Conservation (phyloP, 805 yeast genomes). For the Metschnikowia aberdeeniae region DNA sequence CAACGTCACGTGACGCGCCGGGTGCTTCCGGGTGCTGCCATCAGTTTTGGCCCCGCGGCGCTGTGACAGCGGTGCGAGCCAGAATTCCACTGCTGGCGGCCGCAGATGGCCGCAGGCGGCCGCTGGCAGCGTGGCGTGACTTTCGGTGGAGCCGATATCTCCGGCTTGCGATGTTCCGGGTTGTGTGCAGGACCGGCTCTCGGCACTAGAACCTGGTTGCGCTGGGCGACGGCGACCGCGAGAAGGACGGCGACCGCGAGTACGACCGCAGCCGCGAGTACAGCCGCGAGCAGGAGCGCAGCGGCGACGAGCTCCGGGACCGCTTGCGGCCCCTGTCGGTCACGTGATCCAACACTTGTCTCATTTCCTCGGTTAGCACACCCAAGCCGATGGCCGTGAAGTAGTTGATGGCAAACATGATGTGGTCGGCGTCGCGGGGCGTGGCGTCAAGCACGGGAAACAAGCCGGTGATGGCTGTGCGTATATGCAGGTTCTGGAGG, state of each 20-base stretch:
- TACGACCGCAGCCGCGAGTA: slow-evolving; percentile 10
- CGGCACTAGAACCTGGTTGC: neutral
- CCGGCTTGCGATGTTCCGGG: slow-evolving; percentile 2
- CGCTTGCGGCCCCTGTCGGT: slow-evolving; percentile 24
- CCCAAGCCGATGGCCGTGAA: slow-evolving; percentile 94
- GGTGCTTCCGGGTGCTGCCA: too few relatives aligned
- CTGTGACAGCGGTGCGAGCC: too few relatives aligned
- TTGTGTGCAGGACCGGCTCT: neutral
- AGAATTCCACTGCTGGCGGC: too few relatives aligned
- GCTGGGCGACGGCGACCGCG: slow-evolving; percentile 7
- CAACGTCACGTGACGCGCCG: neutral
- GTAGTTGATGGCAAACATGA: slow-evolving; percentile 79
- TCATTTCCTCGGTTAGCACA: slow-evolving; percentile 74
- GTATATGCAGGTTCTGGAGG: slow-evolving; percentile 45
- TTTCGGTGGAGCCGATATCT: slow-evolving; percentile 4
- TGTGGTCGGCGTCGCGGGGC: slow-evolving; percentile 41
- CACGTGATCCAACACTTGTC: slow-evolving; percentile 45
- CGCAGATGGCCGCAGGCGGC: too few relatives aligned
- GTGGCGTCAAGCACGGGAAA: slow-evolving; percentile 50
- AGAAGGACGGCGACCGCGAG: slow-evolving; percentile 8
- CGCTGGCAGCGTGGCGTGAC: too few relatives aligned
- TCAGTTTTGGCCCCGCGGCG: too few relatives aligned
- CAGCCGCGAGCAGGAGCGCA: slow-evolving; percentile 9
- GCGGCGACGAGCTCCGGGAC: slow-evolving; percentile 7
- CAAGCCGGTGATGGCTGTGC: slow-evolving; percentile 49